These are phyloP conservation scores for Fomitopsis betulina DNA, from an alignment of 1,284 basidiomycete genomes.

Conservation along the genomic window DNA sequence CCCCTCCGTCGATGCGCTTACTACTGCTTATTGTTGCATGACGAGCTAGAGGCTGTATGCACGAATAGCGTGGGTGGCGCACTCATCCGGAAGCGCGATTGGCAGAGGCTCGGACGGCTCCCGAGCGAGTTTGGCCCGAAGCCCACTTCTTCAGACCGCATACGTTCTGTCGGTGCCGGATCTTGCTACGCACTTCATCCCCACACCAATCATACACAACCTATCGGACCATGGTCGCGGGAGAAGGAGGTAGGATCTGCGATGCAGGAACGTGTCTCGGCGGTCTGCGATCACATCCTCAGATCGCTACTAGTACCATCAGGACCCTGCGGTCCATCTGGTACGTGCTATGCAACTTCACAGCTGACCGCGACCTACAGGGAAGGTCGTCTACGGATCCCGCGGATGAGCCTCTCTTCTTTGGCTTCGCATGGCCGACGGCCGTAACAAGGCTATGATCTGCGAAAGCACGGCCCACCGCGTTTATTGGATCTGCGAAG, in stretches of 20 bases:
- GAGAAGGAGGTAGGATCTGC: neutral
- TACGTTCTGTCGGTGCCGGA: neutral
- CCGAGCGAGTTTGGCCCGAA: neutral
- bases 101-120: neutral
- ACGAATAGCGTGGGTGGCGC: neutral
- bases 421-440: neutral
- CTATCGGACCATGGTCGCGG: neutral
- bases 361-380: neutral
- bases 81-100: neutral
- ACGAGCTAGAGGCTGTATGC: no score
- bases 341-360: neutral
- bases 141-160: neutral
- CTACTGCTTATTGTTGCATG: no score
- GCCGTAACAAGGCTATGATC: neutral
- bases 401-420: neutral
- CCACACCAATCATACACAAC: neutral
- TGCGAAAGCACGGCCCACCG: neutral
- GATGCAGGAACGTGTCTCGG: neutral
- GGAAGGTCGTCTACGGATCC: neutral
- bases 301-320: neutral
- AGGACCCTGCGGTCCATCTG: neutral
- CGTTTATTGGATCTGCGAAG: neutral
- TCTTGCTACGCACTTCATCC: neutral
- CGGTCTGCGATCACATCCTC: neutral
- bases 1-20: neutral